Evolutionary conservation across 2,329 filamentous ascomycete species (phyloP).

Genomic region (Penicillium paneum): DNA sequence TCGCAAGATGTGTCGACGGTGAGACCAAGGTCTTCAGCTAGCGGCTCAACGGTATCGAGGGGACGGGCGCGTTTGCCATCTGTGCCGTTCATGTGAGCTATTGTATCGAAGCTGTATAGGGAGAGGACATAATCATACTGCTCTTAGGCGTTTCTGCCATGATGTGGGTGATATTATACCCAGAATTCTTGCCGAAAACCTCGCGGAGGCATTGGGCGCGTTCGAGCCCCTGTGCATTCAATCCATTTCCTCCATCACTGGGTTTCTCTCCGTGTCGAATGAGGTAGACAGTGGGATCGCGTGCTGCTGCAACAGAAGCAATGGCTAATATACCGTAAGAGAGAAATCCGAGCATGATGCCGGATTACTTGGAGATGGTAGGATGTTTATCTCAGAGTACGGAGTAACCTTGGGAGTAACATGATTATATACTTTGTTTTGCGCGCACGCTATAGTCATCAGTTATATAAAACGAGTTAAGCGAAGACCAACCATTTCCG

Average conservation of each 20-base stretch:
- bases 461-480: no score
- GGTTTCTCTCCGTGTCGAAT: conserved; percentile 66
- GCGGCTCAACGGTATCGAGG: conserved; percentile 55
- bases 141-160: conserved; percentile 56
- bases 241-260: conserved; percentile 45
- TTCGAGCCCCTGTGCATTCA: conserved; percentile 52
- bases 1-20: conserved; percentile 56
- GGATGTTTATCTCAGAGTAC: neutral
- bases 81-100: conserved; percentile 18
- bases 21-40: conserved; percentile 56
- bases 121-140: conserved; percentile 21
- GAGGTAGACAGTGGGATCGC: conserved; percentile 55
- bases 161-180: conserved; percentile 58
- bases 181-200: conserved; percentile 54
- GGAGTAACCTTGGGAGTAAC: neutral
- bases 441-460: neutral
- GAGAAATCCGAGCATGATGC: neutral
- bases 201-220: conserved; percentile 58
- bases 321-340: conserved; percentile 6
- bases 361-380: neutral
- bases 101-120: neutral
- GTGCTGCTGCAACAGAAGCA: conserved; percentile 14
- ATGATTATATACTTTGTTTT: neutral
- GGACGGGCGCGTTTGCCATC: conserved; percentile 55
- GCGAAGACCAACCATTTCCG: neutral